Base-by-base conservation (phyloP, 2,329 filamentous ascomycete genomes). In the Aspergillus awamori region DNA sequence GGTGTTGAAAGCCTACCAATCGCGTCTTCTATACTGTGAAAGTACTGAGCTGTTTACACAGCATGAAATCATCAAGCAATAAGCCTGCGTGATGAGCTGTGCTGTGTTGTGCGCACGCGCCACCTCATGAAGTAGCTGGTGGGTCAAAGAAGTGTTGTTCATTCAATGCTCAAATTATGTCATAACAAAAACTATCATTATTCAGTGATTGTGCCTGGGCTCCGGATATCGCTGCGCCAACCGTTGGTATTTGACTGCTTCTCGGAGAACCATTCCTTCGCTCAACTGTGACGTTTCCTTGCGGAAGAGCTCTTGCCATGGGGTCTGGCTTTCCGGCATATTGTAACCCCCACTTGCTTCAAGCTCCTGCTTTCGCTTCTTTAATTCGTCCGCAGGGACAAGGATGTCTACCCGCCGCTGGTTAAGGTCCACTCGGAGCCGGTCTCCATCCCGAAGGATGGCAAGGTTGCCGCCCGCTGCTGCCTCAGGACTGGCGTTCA, bases 401-500 rank as follows among this genome's bases (percentile, higher is more conserved):
- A 84, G 68, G 48, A 85, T 77, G 57, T 84, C 79, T 2, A 85
- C 82, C 2, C 77, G 75, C 7, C 83, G 75, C 66, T 80, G 79
- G 58, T 70, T 78, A 58, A 85, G 69, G 63, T 85, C 83, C 5
- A 85, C 80, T 4, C 83, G 73, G 20, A 85, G 65, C 51, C 70
- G 70, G 66, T 85, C 83, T 2, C 83, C 82, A 65, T 84, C 80
- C 13, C 70, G 70, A 20, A 85, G 69, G 20, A 85, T 74, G 4
- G 81, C 82, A 20, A 85, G 73, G 57, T 85, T 85, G 1, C 83
- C 83, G 7, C 82, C 83, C 8, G 80, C 81, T 1, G 83, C 82
- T 11, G 83, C 83, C 69, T 86, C 83, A 7, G 83, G 83, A 48
- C 79, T 83, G 1, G 82, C 83, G 62, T 85, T 84, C n/a, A 85